Conservation (phyloP, 2,329 filamentous ascomycete species). For the Chrysoporthe cubensis region DNA sequence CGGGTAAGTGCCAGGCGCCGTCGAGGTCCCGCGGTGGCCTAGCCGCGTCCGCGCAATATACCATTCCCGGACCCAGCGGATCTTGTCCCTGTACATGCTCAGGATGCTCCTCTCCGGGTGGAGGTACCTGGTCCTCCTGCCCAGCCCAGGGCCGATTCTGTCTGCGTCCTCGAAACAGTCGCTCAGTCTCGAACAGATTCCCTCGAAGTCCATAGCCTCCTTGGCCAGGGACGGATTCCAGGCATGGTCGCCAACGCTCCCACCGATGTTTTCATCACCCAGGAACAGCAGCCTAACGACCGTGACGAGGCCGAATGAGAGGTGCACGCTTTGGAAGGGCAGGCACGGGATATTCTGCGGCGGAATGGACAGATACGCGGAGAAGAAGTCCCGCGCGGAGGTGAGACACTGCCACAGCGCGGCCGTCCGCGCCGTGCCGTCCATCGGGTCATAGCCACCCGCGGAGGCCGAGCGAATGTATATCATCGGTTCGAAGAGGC, state of each 20-base stretch:
- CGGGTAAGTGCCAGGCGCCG: background rate
- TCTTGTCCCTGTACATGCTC: slow-evolving; percentile 40
- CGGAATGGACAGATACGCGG: slow-evolving; percentile 35
- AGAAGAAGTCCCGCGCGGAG: slow-evolving; percentile 35
- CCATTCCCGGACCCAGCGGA: slow-evolving; percentile 48
- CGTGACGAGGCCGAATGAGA: slow-evolving; percentile 43
- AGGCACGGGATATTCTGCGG: slow-evolving; percentile 35
- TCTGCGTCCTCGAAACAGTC: slow-evolving; percentile 41
- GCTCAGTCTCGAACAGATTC: slow-evolving; percentile 34
- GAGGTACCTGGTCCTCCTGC: slow-evolving; percentile 29
- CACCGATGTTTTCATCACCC: slow-evolving; percentile 29
- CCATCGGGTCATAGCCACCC: slow-evolving; percentile 23
- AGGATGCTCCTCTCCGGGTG: slow-evolving; percentile 39
- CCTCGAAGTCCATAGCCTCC: slow-evolving; percentile 39
- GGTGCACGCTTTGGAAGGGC: slow-evolving; percentile 37
- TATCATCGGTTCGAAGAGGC: slow-evolving; percentile 45
- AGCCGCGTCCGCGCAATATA: slow-evolving; percentile 31
- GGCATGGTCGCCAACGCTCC: slow-evolving; percentile 34
- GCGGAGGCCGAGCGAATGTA: slow-evolving; percentile 33
- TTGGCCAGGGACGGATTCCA: slow-evolving; percentile 43
- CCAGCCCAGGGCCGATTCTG: slow-evolving; percentile 20
- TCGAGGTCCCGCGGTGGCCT: too few relatives aligned
- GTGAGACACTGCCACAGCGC: slow-evolving; percentile 44
- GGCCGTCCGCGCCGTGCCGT: slow-evolving; percentile 38
- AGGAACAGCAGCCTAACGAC: slow-evolving; percentile 42